Conservation (phyloP, 352 stramenopile genomes). For the Ochromonadaceae sp. region DNA sequence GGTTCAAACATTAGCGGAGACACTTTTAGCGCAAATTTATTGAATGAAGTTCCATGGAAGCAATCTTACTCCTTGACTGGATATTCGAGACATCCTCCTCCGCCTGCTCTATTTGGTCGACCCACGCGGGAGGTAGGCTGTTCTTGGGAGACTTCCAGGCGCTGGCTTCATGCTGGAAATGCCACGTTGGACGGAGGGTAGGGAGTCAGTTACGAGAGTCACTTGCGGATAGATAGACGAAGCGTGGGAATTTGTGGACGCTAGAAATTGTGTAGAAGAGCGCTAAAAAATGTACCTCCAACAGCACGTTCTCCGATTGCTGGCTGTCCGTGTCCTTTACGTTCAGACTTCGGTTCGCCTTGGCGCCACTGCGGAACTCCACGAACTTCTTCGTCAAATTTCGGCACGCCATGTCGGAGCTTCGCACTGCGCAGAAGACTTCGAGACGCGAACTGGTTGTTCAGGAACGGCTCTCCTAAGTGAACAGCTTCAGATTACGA, state of each 20-base stretch:
- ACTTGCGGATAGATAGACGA: background rate
- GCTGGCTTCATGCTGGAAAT: constrained; percentile 1
- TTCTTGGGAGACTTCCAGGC: constrained; percentile 25
- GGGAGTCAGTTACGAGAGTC: background rate
- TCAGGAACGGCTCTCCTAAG: no score
- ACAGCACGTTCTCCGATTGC: constrained; percentile 17
- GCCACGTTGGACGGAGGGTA: constrained; percentile 1
- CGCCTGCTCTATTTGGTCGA: constrained; percentile 54
- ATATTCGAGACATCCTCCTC: constrained; percentile 45
- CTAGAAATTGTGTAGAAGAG: background rate
- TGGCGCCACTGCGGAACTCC: constrained; percentile 38
- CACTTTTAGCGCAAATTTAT: constrained; percentile 26
- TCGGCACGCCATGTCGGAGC: constrained; percentile 45
- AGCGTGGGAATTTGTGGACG: no score
- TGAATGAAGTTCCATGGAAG: constrained; percentile 18
- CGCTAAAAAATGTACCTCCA: constrained; percentile 23
- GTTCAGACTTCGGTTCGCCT: constrained; percentile 9
- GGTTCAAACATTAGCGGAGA: constrained; percentile 38
- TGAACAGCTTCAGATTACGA: no score
- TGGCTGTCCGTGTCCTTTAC: constrained; percentile 18
- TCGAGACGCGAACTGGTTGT: no score
- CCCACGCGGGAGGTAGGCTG: constrained; percentile 47
- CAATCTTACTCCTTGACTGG: constrained; percentile 25
- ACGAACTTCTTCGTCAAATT: constrained; percentile 56
- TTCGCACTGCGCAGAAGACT: background rate